Conservation (phyloP, 345 rosid genomes). For the Aquilaria sinensis region DNA sequence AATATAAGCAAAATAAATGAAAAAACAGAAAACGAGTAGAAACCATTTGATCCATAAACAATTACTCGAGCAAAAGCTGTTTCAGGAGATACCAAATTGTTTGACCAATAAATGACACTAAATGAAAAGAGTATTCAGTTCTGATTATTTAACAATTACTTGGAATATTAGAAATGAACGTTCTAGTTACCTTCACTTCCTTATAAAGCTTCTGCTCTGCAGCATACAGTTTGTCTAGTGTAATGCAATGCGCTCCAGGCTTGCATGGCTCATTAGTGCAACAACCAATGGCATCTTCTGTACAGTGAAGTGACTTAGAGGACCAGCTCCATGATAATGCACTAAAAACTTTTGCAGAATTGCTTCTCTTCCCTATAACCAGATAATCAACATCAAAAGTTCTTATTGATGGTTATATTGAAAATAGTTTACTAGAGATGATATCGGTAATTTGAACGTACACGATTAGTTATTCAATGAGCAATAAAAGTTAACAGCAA, state of each 20-base stretch:
- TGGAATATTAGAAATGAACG: not conserved
- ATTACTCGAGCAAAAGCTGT: no score
- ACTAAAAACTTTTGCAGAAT: constrained; percentile 84
- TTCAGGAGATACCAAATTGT: no score
- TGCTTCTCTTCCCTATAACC: constrained; percentile 65
- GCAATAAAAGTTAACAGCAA: no score
- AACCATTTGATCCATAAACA: no score
- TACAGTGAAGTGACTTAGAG: constrained; percentile 57
- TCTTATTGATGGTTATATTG: not conserved
- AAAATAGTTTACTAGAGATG: no score
- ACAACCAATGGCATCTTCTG: constrained; percentile 33
- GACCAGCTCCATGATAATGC: constrained; percentile 94
- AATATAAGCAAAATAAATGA: no score
- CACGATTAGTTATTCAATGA: not conserved
- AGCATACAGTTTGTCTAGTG: constrained; percentile 67
- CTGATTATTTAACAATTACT: constrained; percentile 1
- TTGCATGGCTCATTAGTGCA: constrained; percentile 60
- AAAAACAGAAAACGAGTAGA: no score
- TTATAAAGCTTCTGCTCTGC: constrained; percentile 84
- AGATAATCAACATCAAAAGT: constrained; percentile 13
- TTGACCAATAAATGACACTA: no score
- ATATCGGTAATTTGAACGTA: no score
- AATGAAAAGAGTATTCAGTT: not conserved
- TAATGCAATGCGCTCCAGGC: constrained; percentile 77
- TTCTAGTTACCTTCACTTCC: constrained; percentile 54